Evolutionary conservation across 257 asterid species (phyloP).

Genomic region (Marsdenia floribunda): DNA sequence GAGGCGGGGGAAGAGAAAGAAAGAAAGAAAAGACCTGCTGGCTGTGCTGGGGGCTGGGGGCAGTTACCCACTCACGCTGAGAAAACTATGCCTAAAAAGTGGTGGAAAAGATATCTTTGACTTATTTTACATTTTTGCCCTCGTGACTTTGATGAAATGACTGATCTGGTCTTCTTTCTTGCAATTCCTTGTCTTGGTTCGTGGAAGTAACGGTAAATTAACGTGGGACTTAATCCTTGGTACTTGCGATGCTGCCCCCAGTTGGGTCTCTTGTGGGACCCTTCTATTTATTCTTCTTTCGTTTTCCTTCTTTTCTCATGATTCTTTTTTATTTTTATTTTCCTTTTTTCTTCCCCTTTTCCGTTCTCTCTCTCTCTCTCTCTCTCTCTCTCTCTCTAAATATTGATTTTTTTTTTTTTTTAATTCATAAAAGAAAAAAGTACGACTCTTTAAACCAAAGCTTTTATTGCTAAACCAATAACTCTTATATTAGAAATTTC

Average conservation of each 20-base stretch:
- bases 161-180: constrained; percentile 10
- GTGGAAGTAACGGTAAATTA: constrained; percentile 8
- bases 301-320: background rate
- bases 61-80: constrained; percentile 19
- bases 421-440: no score
- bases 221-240: background rate
- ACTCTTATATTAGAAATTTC: no score
- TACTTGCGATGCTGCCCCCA: constrained; percentile 3
- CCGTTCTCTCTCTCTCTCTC: no score
- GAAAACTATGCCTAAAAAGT: constrained; percentile 20
- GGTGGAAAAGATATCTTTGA: constrained; percentile 8
- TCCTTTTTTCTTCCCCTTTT: no score
- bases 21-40: constrained; percentile 5
- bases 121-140: constrained; percentile 9
- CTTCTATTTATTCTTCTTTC: background rate
- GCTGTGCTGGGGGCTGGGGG: background rate
- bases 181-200: background rate
- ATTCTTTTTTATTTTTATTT: background rate
- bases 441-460: no score
- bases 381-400: no score
- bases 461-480: no score
- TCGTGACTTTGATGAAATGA: background rate
- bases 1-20: background rate
- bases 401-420: no score
- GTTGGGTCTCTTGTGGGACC: background rate